Evolutionary conservation across 495 filamentous ascomycete species (phyloP), one percentile per base, ranked within the genome.

Genomic region (Daldinia concentrica): DNA sequence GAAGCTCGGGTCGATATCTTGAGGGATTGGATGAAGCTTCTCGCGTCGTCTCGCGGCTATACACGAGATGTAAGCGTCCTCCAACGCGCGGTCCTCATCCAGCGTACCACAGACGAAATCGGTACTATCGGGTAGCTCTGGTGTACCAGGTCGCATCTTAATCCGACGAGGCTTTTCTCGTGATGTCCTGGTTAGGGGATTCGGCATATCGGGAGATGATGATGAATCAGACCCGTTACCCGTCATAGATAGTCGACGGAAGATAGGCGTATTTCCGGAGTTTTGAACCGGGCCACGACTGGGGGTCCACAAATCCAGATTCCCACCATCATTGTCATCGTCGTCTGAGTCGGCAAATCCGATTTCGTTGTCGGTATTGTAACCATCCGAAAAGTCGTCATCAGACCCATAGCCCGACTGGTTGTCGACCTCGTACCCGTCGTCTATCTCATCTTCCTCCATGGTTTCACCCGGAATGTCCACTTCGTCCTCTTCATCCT

Each of bases 21-120:
- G 95, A 45, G 95, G 94, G 27, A 93, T 91, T 29, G 84, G 73
- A 62, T 89, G 87, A 64, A 92, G 92, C 79, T 93, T 97, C 60
- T 89, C 89, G 45, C 90, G 89, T 64, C 91, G 91, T 39, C 92
- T 88, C 56, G 92, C 89, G 73, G 95, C 92, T 62, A 95, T 84
- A 69, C 90, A 92, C 11, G 92, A 92, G 54, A 97, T 87, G 77
- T 97, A 99, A 2, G 92, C 94, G 66, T 92, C 91, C 77, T 99
- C 95, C 41, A 98, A 79, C n/a, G 93, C 91, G 57, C 93, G 90
- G 77, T 99, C 95, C 77, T 99, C 95, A 74, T 98, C 95, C 17
- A 99, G 83, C 14, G 95, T 99, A 56, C 95, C 95, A 76, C 95
- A 97, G 26, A 99, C 95, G 75, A 99, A 99, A 78, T 98, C 96